Base-by-base conservation (phyloP, 495 filamentous ascomycete genomes). In the Hypomontagnella submonticulosa region DNA sequence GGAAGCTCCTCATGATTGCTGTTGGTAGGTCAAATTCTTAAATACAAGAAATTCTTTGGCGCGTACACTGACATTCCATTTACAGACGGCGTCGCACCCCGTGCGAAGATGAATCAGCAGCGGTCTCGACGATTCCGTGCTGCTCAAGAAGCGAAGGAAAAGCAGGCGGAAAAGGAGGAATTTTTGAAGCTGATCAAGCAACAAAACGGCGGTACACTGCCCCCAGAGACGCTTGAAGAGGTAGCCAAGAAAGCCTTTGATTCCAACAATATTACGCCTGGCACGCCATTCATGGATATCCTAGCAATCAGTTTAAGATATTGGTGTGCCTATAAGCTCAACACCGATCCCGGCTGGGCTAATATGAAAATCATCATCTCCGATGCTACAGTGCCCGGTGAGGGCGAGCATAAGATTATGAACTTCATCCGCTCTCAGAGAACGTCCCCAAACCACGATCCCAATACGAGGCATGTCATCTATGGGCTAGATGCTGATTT, bases 331-430 rank as follows among this genome's bases (percentile, higher is more conserved):
- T 97, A 97, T 75, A 99, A 99, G 79, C 87, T 97, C 50, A 97
- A 96, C 75, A 96, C 91, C 33, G 95, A 99, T 76, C 93, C 95
- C 18, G 89, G 88, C n/a, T 99, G 95, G 95, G 90, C 89, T 61
- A 93, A 93, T 79, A 85, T 97, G 73, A 98, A 98, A 85, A 87
- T 98, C 71, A 92, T 99, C 72, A 97, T 99, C 69, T 98, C 95
- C 5, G 95, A 99, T 80, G 93, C 95, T 37, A 96, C 93, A 0
- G 95, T 99, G 15, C 95, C 95, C 36, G 95, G 95, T 67, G 95
- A 99, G 77, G 95, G 95, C 73, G 95, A 99, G 75, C 95, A 99
- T 77, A 99, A 99, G 80, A 97, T 99, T 66, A 99, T 99, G 95
- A 87, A 97, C 42, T 99, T 98, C 71, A 85, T 99, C 63, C 88